Percentiles rank a stretch among this genome's conserved stretches.
Conservation (phyloP, 2,329 filamentous ascomycete species). For the Colletotrichum tamarilloi region DNA sequence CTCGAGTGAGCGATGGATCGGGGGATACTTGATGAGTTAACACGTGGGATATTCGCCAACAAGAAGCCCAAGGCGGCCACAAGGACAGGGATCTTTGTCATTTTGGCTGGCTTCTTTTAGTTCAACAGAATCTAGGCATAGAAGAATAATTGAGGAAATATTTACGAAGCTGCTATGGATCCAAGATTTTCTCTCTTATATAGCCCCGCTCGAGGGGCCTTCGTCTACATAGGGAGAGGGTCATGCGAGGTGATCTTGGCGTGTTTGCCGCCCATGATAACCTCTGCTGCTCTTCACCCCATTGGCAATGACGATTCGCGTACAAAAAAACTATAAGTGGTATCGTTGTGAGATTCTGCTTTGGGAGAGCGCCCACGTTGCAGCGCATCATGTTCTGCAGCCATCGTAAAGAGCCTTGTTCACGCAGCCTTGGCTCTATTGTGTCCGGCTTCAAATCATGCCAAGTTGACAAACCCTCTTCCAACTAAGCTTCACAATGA, state of each 20-base stretch:
- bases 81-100: not conserved
- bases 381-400: not conserved
- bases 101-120: not conserved
- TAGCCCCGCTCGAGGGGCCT: not conserved
- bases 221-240: not conserved
- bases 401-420: not conserved
- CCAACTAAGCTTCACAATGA: not conserved
- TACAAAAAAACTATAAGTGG: not conserved
- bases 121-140: not conserved
- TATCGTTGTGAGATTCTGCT: not conserved
- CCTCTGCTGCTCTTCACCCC: not conserved
- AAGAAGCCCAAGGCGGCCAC: not conserved
- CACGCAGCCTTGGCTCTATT: not conserved
- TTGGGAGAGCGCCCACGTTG: not conserved
- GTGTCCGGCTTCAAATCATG: not conserved
- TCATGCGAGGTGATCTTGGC: not conserved
- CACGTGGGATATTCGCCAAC: not conserved
- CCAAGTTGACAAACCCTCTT: not conserved
- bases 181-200: not conserved
- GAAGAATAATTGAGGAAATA: not conserved
- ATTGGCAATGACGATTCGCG: not conserved
- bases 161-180: not conserved
- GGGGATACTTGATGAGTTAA: not conserved
- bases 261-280: not conserved
- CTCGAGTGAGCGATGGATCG: constrained; percentile 16